These are phyloP conservation scores for Mucor plumbeus DNA, from an alignment of 371 early-diverging fungal species.

Conservation along the genomic window DNA sequence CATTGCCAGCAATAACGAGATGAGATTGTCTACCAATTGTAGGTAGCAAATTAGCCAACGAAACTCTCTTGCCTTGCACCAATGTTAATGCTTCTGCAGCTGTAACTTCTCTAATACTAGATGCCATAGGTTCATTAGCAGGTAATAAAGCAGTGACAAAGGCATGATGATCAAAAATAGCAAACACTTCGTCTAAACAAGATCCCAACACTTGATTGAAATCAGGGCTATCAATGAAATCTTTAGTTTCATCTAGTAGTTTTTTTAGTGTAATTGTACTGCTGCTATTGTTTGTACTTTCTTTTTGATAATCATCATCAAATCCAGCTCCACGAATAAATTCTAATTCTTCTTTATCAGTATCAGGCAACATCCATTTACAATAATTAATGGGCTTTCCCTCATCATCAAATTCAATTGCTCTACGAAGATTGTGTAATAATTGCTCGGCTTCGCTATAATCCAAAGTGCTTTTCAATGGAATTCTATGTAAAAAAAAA, in stretches of 20 bases:
- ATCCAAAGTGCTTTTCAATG: conserved; percentile 38
- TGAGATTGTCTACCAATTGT: conserved; percentile 78
- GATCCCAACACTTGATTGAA: conserved; percentile 55
- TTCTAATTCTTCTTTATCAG: conserved; percentile 60
- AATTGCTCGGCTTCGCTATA: conserved; percentile 39
- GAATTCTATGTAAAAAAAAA: conserved; percentile 26
- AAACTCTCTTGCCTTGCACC: conserved; percentile 52
- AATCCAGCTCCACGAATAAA: conserved; percentile 68
- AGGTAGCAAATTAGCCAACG: conserved; percentile 81
- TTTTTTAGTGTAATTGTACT: conserved; percentile 53
- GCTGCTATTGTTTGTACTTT: conserved; percentile 26
- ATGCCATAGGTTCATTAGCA: conserved; percentile 20
- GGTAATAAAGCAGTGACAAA: conserved; percentile 42
- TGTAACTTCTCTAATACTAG: conserved; percentile 38
- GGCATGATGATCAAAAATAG: conserved; percentile 51
- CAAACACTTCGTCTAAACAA: conserved; percentile 68
- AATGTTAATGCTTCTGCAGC: conserved; percentile 19
- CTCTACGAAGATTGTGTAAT: conserved; percentile 31
- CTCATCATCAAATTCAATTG: conserved; percentile 41
- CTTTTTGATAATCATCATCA: conserved; percentile 46
- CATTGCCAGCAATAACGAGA: conserved; percentile 82
- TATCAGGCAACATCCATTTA: conserved; percentile 73
- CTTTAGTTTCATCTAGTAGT: conserved; percentile 82
- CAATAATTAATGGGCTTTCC: conserved; percentile 52
- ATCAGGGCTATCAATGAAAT: conserved; percentile 79